Evolutionary conservation across 2,329 filamentous ascomycete genomes (phyloP), one percentile per base, ranked within the genome.

Genomic region (Exserohilum rostratum): DNA sequence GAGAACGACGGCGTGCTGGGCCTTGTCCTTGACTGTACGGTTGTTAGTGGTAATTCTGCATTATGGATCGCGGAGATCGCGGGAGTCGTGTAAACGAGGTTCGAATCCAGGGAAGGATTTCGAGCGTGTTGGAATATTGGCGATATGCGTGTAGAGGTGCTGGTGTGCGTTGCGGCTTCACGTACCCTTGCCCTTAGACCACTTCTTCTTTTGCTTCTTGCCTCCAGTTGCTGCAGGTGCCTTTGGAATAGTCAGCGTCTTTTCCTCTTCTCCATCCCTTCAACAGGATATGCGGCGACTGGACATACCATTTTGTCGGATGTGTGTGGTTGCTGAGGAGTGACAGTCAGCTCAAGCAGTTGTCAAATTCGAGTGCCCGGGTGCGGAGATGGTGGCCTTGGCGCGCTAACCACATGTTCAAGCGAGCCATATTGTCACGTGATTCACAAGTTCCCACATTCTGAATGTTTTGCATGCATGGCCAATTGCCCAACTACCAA

Each of bases 1-100:
- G 83, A 99, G 91, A 78, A 98, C 86, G 82, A 99, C 95, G 82
- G 90, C 91, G 88, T 99, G 95, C 82, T 98, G 90, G 83, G 95
- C 93, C 93, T 99, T 99, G 88, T 99, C 95, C 95, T 99, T 99
- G 86, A 99, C 95, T 92, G 80, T 85, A 66, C 51, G 57, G 33
- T 39, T 64, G 65, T 74, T 48, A 72, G 66, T 69, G 55, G 55
- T 56, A 56, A 48, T 44, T 64, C 60, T 50, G 52, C 17, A 44
- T 44, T 54, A 27, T 45, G 30, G 22, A 25, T 55, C 27, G 40
- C 44, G 42, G 52, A 33, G 37, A 42, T 58, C 35, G 50, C 45
- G 46, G 50, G 34, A 43, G 34, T 34, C 34, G 35, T 34, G 29
- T 42, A 39, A 25, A 44, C 46, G 27, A 50, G 35, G 35, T 38